These are phyloP conservation scores for Sarcodon aspratus DNA, from an alignment of 768 basidiomycete genomes.

Conservation along the genomic window DNA sequence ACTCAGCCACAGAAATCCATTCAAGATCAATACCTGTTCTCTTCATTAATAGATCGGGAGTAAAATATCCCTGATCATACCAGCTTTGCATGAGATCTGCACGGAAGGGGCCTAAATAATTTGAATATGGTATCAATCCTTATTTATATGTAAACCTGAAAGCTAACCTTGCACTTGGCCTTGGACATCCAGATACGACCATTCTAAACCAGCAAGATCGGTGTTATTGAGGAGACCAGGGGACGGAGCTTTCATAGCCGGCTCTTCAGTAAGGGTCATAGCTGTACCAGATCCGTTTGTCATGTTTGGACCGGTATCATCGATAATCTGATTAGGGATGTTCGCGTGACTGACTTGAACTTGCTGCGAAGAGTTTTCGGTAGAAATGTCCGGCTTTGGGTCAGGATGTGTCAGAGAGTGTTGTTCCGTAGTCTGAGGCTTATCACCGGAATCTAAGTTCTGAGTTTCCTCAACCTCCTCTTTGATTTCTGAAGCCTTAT, in stretches of 20 bases:
- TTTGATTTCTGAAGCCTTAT: slow-evolving; percentile 37
- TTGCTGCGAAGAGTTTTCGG: background rate
- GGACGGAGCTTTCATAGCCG: background rate
- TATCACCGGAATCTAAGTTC: background rate
- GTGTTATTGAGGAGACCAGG: slow-evolving; percentile 28
- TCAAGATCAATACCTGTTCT: slow-evolving; percentile 58
- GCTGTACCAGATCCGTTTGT: background rate
- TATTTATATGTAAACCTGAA: background rate
- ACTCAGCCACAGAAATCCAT: slow-evolving; percentile 55
- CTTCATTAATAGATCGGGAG: slow-evolving; percentile 73
- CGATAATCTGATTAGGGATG: background rate
- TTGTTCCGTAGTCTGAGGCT: background rate
- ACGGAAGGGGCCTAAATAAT: slow-evolving; percentile 66
- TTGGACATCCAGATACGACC: slow-evolving; percentile 89
- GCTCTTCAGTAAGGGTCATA: background rate
- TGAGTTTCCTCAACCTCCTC: slow-evolving; percentile 41
- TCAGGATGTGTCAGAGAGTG: background rate
- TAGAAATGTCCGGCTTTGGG: background rate
- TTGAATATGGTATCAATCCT: background rate
- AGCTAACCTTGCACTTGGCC: slow-evolving; percentile 81
- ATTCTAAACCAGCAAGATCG: slow-evolving; percentile 58
- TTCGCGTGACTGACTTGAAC: background rate
- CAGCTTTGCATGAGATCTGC: slow-evolving; percentile 91
- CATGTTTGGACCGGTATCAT: background rate
- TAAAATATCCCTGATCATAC: slow-evolving; percentile 86